A percentile compares a stretch with the other conserved stretches of the same genome.
phyloP scores from a whole-genome alignment of 768 basidiomycete genomes.

The Tylopilus sp. region DNA sequence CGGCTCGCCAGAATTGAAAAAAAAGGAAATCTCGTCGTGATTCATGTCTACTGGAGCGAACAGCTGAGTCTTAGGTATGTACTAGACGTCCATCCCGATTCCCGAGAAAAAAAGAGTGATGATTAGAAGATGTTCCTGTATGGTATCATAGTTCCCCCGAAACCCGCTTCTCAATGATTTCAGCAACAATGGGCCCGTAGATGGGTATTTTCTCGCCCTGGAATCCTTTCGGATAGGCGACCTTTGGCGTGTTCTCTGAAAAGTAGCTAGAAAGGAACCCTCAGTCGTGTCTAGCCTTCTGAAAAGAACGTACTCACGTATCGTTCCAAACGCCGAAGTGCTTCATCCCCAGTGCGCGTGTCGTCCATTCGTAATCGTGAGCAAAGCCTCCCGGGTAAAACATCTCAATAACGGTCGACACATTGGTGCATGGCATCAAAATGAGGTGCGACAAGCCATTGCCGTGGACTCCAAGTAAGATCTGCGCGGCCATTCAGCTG shows the following conservation, averaged over 20 bases:
- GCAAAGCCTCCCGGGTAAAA: slow-evolving; percentile 81
- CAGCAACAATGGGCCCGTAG: slow-evolving; percentile 57
- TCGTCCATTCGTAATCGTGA: slow-evolving; percentile 85
- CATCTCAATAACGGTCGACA: slow-evolving; percentile 83
- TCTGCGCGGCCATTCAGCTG: slow-evolving; percentile 34
- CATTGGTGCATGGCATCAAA: slow-evolving; percentile 71
- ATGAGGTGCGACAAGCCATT: slow-evolving; percentile 85
- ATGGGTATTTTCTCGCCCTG: slow-evolving; percentile 78
- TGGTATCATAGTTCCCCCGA: slow-evolving; percentile 24
- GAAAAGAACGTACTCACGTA: slow-evolving; percentile 42
- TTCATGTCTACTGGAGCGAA: background rate
- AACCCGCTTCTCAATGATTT: slow-evolving; percentile 69
- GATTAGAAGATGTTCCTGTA: background rate
- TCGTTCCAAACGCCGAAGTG: slow-evolving; percentile 84
- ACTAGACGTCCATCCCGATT: background rate
- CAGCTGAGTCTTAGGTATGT: background rate
- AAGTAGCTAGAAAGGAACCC: slow-evolving; percentile 14
- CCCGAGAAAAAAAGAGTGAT: background rate
- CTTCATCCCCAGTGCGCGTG: slow-evolving; percentile 64
- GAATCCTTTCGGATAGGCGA: slow-evolving; percentile 81
- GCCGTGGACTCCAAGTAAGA: slow-evolving; percentile 71
- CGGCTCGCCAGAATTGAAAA: too few species aligned
- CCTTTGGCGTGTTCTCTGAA: slow-evolving; percentile 38
- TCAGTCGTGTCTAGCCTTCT: background rate
- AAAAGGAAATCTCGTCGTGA: too few species aligned